Conservation (phyloP, 495 filamentous ascomycete species). For the Aspergillus hancockii region DNA sequence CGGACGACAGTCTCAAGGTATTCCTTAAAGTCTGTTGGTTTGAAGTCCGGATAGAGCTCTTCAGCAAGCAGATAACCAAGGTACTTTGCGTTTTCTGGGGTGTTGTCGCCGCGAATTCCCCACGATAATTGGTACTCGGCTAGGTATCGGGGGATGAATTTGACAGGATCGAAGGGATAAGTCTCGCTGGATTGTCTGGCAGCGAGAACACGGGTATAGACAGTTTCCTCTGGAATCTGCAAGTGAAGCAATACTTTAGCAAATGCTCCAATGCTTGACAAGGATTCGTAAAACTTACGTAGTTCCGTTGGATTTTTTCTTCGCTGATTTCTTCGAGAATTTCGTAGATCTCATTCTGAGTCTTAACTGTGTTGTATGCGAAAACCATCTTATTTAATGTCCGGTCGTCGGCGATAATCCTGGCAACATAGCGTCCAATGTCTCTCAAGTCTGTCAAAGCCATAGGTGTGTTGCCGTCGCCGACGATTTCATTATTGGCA, state of each 20-base stretch:
- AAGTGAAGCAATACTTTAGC: slow-evolving; percentile 8
- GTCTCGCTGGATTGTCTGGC: slow-evolving; percentile 49
- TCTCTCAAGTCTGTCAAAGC: slow-evolving; percentile 55
- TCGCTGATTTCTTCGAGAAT: slow-evolving; percentile 53
- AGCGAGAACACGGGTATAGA: slow-evolving; percentile 44
- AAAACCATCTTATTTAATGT: slow-evolving; percentile 61
- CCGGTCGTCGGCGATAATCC: slow-evolving; percentile 54
- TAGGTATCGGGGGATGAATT: slow-evolving; percentile 42
- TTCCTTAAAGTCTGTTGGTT: slow-evolving; percentile 41
- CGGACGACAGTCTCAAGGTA: slow-evolving; percentile 42
- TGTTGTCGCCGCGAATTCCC: slow-evolving; percentile 58
- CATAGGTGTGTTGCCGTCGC: slow-evolving; percentile 49
- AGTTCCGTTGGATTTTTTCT: slow-evolving; percentile 53
- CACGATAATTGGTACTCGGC: slow-evolving; percentile 54
- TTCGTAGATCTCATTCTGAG: slow-evolving; percentile 51
- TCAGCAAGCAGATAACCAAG: slow-evolving; percentile 58
- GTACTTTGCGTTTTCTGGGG: slow-evolving; percentile 56
- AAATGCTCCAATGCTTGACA: not conserved
- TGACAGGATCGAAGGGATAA: slow-evolving; percentile 48
- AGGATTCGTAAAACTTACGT: slow-evolving; percentile 40
- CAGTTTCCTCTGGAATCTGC: slow-evolving; percentile 43
- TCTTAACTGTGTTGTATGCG: slow-evolving; percentile 50
- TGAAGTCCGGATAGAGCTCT: slow-evolving; percentile 58
- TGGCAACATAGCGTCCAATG: slow-evolving; percentile 56
- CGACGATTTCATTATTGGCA: slow-evolving; percentile 47